Conservation (phyloP, 176 grass and related monocot species). For the Paspalum vaginatum region DNA sequence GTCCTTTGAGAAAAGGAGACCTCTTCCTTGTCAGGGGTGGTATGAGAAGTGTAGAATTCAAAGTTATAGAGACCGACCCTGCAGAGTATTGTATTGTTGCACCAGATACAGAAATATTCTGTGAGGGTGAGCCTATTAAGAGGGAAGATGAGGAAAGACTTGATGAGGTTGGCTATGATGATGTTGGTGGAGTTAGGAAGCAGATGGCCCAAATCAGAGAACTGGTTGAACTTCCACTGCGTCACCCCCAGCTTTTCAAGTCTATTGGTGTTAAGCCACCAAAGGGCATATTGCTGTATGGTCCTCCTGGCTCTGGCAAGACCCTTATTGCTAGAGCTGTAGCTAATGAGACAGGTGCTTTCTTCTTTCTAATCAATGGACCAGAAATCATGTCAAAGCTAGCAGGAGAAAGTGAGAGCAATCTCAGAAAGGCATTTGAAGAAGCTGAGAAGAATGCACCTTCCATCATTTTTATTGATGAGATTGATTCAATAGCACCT, state of each 20-base stretch:
- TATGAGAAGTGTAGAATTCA: constrained; percentile 89
- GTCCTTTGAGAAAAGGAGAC: constrained; percentile 80
- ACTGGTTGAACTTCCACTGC: constrained; percentile 62
- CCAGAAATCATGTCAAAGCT: constrained; percentile 93
- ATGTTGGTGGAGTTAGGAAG: constrained; percentile 88
- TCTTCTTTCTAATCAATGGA: constrained; percentile 91
- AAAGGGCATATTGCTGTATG: constrained; percentile 76
- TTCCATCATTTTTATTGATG: constrained; percentile 87
- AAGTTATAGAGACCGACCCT: constrained; percentile 86
- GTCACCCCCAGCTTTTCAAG: constrained; percentile 69
- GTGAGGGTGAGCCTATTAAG: constrained; percentile 82
- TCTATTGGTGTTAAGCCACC: constrained; percentile 82
- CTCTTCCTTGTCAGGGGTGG: constrained; percentile 83
- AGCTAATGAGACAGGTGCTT: constrained; percentile 87
- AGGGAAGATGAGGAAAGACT: constrained; percentile 88
- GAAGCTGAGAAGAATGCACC: constrained; percentile 94
- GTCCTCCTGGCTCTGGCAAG: constrained; percentile 86
- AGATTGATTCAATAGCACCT: constrained; percentile 80
- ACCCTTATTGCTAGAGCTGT: constrained; percentile 80
- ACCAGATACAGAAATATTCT: constrained; percentile 90
- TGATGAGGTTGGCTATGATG: constrained; percentile 80
- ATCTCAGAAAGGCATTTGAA: constrained; percentile 90
- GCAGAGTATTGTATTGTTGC: constrained; percentile 79
- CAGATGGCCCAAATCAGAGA: constrained; percentile 91
- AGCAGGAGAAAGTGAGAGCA: constrained; percentile 86